These are phyloP conservation scores for Insectozyma bohioensis DNA, from an alignment of 1,139 yeast species.

Conservation along the genomic window DNA sequence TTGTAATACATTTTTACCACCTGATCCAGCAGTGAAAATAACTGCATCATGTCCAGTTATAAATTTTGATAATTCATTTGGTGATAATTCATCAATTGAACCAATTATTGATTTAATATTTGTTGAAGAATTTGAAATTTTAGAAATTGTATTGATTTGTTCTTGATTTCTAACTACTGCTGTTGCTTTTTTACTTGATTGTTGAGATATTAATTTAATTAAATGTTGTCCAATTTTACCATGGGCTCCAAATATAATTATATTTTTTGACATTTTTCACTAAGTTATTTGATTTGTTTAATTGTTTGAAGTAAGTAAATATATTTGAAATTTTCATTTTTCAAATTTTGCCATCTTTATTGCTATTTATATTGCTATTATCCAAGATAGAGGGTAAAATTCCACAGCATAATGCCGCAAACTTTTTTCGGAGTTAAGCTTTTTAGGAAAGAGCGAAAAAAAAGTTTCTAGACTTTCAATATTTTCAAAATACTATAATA, in stretches of 20 bases:
- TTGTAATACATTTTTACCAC: slow-evolving; percentile 52
- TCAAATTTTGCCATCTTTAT: too few species aligned
- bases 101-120: slow-evolving; percentile 38
- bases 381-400: too few species aligned
- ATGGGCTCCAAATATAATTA: slow-evolving; percentile 56
- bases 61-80: slow-evolving; percentile 31
- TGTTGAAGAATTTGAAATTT: slow-evolving; percentile 27
- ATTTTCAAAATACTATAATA: too few species aligned
- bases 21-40: slow-evolving; percentile 65
- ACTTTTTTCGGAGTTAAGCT: too few species aligned
- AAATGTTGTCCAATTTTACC: slow-evolving; percentile 55
- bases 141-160: slow-evolving; percentile 38
- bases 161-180: slow-evolving; percentile 52
- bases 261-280: slow-evolving; percentile 7
- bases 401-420: too few species aligned
- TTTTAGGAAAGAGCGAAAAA: too few species aligned
- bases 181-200: slow-evolving; percentile 31
- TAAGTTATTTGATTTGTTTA: background rate
- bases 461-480: too few species aligned
- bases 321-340: too few species aligned
- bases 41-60: slow-evolving; percentile 55
- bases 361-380: too few species aligned
- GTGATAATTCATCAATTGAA: slow-evolving; percentile 34
- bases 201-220: slow-evolving; percentile 22
- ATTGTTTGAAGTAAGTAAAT: slow-evolving; percentile 7